Percentiles rank a stretch among this genome's conserved stretches.
These are phyloP conservation scores for Diaporthe helianthi DNA, from an alignment of 2,329 filamentous ascomycete species.

Conservation along the genomic window DNA sequence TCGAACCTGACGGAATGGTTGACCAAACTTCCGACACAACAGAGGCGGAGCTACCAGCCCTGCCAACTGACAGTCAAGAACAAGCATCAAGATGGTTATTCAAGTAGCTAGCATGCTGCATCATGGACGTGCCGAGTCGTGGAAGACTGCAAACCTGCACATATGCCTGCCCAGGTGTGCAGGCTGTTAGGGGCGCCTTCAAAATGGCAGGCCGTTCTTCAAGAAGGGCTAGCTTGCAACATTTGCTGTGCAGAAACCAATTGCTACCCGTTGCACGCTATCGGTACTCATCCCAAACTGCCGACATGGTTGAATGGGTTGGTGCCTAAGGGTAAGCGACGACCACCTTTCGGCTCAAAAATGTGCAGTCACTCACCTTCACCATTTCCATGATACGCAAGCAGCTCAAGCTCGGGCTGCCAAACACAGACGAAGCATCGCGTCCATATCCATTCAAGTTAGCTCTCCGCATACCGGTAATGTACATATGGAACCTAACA, in stretches of 20 bases:
- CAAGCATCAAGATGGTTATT: not conserved
- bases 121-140: not conserved
- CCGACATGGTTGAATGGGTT: not conserved
- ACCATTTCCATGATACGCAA: not conserved
- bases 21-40: not conserved
- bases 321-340: not conserved
- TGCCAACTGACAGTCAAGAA: not conserved
- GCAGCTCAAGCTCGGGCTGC: not conserved
- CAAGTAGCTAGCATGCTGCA: not conserved
- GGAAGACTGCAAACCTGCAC: not conserved
- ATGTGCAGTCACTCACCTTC: not conserved
- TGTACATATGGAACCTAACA: not conserved
- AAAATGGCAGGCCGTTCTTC: not conserved
- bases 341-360: not conserved
- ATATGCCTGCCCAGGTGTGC: not conserved
- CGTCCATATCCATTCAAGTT: not conserved
- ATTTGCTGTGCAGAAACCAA: not conserved
- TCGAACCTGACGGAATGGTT: not conserved
- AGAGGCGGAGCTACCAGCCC: not conserved
- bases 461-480: not conserved
- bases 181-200: not conserved
- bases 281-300: not conserved
- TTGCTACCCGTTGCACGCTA: not conserved
- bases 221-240: slow-evolving; percentile 4
- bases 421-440: not conserved